Base-by-base conservation (phyloP, 2,329 filamentous ascomycete genomes). In the Colletotrichum caudatum region DNA sequence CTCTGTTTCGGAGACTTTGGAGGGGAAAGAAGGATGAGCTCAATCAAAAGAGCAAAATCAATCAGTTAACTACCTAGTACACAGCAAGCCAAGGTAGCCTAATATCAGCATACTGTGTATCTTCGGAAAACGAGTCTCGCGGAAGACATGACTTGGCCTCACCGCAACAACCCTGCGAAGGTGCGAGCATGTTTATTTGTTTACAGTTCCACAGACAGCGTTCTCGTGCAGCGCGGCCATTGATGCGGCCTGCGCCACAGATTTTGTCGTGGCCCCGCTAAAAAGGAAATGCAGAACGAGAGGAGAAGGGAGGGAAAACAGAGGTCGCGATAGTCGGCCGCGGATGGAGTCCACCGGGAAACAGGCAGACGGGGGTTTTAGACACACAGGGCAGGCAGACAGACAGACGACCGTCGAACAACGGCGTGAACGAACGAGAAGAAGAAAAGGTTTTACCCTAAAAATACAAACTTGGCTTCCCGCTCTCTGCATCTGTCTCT, bases 101-200 rank as follows among this genome's bases (percentile, higher is more conserved):
- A 62, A 62, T 63, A 69, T 68, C 69, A 71, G 64, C 69, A 68
- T 63, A 59, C 69, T 71, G 69, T 71, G 69, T 69, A 59, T 69
- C 63, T 39, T 56, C 39, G 39, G 26, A n/a, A 46, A 29, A 12
- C n/a, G 4, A 33, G 9, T 7, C 26, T 29, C 11, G 29, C 18
- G 46, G 20, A 29, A 20, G 37, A 37, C 26, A 37, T 23, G 5
- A 37, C 53, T 56, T 41, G 37, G n/a, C 48, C 35, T 44, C 35
- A 51, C 65, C 53, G 39, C 51, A 39, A 39, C 5, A 39, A 33
- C 11, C 18, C 12, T 46, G 35, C 16, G 50, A 7, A 14, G n/a
- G 41, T 5, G 26, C 11, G 39, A 20, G 20, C 29, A 23, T 56
- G 46, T 57, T 64, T 68, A 39, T 64, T 69, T 69, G 60, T 72